Percentiles rank a stretch among this genome's conserved stretches.
phyloP scores from a whole-genome alignment of 768 basidiomycete species.

The Suillus subalutaceus region DNA sequence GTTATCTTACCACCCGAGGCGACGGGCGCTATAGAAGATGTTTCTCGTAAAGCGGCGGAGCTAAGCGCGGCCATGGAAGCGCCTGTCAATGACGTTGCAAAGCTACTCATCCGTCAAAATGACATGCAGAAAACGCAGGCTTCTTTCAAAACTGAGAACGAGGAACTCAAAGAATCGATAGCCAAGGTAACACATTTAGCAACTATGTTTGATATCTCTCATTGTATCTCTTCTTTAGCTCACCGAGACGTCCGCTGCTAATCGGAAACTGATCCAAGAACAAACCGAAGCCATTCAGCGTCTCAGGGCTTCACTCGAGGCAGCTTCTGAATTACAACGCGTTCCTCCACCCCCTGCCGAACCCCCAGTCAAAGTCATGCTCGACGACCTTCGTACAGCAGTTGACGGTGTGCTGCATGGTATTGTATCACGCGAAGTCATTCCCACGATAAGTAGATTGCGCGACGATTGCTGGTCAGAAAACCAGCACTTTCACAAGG shows the following conservation, averaged over 20 bases:
- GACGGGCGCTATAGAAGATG: slow-evolving; percentile 23
- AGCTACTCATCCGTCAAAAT: slow-evolving; percentile 22
- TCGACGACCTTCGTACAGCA: slow-evolving; percentile 1
- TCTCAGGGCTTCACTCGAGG: slow-evolving; percentile 1
- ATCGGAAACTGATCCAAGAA: neutral
- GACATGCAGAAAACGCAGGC: neutral
- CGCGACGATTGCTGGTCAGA: neutral
- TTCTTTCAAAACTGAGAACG: slow-evolving; percentile 2
- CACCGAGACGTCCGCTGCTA: neutral
- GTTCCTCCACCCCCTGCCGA: slow-evolving; percentile 3
- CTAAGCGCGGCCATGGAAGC: slow-evolving; percentile 28
- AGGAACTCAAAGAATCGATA: neutral
- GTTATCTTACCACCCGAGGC: slow-evolving; percentile 23
- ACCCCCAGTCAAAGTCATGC: neutral
- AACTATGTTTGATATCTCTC: neutral
- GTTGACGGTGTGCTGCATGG: neutral
- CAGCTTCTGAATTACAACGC: slow-evolving; percentile 1
- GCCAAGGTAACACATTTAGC: neutral
- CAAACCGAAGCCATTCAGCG: neutral
- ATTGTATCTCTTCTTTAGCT: neutral
- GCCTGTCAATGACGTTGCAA: slow-evolving; percentile 28
- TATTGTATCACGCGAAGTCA: neutral
- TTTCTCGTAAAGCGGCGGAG: slow-evolving; percentile 18
- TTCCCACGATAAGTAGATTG: neutral
- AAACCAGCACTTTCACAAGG: neutral